A percentile compares a stretch with the other conserved stretches of the same genome.
These are phyloP conservation scores for Kwoniella heveanensis DNA, from an alignment of 768 basidiomycete genomes.

Conservation along the genomic window DNA sequence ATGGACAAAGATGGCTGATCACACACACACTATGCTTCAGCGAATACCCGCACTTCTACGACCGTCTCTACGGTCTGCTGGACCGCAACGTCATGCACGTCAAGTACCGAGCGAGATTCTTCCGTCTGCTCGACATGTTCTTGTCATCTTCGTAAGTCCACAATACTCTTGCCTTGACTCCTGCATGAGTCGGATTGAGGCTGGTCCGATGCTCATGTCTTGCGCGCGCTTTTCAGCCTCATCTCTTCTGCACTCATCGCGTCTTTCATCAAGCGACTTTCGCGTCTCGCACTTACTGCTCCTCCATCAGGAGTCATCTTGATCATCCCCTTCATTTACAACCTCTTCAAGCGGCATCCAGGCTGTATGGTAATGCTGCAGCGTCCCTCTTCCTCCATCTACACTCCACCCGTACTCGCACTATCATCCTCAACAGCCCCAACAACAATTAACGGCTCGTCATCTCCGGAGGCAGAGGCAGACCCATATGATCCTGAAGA, in stretches of 20 bases:
- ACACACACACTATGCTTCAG: slow-evolving; percentile 57
- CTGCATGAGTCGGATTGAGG: too few species aligned
- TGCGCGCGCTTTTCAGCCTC: slow-evolving; percentile 62
- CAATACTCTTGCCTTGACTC: background rate
- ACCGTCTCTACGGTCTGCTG: slow-evolving; percentile 83
- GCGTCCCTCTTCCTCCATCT: slow-evolving; percentile 53
- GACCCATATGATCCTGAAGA: slow-evolving; percentile 74
- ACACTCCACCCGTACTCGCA: background rate
- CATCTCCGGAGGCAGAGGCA: background rate
- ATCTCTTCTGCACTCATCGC: slow-evolving; percentile 88
- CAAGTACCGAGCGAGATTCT: slow-evolving; percentile 91
- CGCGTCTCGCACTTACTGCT: slow-evolving; percentile 77
- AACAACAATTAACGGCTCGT: background rate
- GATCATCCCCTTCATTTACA: slow-evolving; percentile 90
- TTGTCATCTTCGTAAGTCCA: slow-evolving; percentile 79
- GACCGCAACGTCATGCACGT: slow-evolving; percentile 85
- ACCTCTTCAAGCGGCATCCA: slow-evolving; percentile 87
- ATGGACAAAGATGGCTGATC: background rate
- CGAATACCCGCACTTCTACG: slow-evolving; percentile 95
- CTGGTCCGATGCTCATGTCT: too few species aligned
- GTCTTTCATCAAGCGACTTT: slow-evolving; percentile 88
- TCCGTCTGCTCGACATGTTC: slow-evolving; percentile 87
- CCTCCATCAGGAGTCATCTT: slow-evolving; percentile 89
- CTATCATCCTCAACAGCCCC: background rate
- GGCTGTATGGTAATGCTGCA: slow-evolving; percentile 93